Evolutionary conservation across 768 basidiomycete species (phyloP), one percentile per base, ranked within the genome.

Genomic region (Polyporus arcularius): DNA sequence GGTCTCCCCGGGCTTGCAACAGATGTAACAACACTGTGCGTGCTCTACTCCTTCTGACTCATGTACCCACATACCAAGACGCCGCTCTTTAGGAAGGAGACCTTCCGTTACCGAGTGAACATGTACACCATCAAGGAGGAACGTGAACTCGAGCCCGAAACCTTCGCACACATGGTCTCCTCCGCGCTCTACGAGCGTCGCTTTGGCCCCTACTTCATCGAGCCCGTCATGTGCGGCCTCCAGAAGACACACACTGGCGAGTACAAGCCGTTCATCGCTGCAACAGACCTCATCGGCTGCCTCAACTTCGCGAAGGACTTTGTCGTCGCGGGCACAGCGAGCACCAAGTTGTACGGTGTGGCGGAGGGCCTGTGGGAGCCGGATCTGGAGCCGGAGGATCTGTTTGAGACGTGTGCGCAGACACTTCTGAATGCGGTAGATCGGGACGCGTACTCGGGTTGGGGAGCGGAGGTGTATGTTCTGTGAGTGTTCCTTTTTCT

Each of bases 111-210:
- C 77, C 84, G 95, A 65, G 90, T 96, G 59, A 99, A 99, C 80
- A 96, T 98, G 93, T 98, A 98, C 77, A 92, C 93, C 35, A 98
- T 99, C 82, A 99, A 99, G 76, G 96, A 99, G 76, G 96, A 97
- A 72, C 86, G 96, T 64, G 89, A 96, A 71, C 97, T 99, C 69
- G 88, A 93, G 67, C 97, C 97, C 46, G 89, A 95, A 79, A 94
- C 94, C 7, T 98, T 98, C 75, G 90, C 94, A 30, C 94, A 95
- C 71, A 88, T 99, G 64, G 90, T 98, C 62, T 94, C 92, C 45
- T 95, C 93, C 54, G 96, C 96, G 21, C 83, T 99, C 15, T 99
- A 98, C 74, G 94, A 98, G 75, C 87, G 86, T 71, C 86, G 97
- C 74, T 99, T 98, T 70, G 93, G 92, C 7, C 96, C 97, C 39